Conservation (phyloP, 2,329 filamentous ascomycete species). For the Sordariomycetes sp. region DNA sequence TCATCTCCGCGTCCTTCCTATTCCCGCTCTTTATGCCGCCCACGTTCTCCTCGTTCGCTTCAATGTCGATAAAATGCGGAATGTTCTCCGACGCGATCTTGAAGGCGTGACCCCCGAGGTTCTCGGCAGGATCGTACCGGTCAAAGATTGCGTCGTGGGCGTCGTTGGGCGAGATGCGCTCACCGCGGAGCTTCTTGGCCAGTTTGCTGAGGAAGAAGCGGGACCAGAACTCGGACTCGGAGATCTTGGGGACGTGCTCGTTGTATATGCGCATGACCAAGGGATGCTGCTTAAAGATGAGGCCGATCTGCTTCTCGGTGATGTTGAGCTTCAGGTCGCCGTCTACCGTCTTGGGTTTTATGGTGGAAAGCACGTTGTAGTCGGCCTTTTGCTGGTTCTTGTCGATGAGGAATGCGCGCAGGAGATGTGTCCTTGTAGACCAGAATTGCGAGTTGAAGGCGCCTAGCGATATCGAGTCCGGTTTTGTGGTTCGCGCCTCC, state of each 20-base stretch:
- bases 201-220: conserved; percentile 86
- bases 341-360: conserved; percentile 68
- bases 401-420: conserved; percentile 86
- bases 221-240: conserved; percentile 78
- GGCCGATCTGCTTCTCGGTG: conserved; percentile 79
- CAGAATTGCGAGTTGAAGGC: conserved; percentile 91
- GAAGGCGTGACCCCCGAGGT: conserved; percentile 37
- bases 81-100: conserved; percentile 51
- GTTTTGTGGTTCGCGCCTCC: conserved; percentile 71
- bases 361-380: conserved; percentile 85
- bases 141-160: conserved; percentile 69
- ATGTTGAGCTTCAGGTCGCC: conserved; percentile 70
- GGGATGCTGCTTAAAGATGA: conserved; percentile 88
- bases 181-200: conserved; percentile 82
- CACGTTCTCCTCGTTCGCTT: conserved; percentile 90
- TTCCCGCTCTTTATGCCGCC: conserved; percentile 75
- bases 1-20: conserved; percentile 80
- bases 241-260: conserved; percentile 74
- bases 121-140: conserved; percentile 66
- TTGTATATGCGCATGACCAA: conserved; percentile 84
- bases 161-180: conserved; percentile 70
- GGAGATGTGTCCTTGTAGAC: conserved; percentile 73
- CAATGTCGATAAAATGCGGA: conserved; percentile 81
- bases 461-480: conserved; percentile 64
- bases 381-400: conserved; percentile 73